Evolutionary conservation across 805 yeast genomes (phyloP).

Genomic region (Hanseniaspora thailandica): DNA sequence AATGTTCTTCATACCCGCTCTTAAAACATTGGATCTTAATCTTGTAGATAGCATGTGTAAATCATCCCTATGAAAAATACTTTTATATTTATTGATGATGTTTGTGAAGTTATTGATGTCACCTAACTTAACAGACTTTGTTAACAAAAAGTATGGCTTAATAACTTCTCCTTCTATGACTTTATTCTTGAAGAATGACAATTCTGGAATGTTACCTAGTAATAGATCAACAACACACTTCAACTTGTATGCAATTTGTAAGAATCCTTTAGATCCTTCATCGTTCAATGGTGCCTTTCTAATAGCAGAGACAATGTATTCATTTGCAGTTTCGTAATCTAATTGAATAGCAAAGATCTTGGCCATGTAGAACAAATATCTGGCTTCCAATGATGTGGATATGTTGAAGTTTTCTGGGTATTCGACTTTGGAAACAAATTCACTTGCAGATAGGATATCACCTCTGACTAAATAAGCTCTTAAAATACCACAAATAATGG

Average conservation of each 20-base stretch:
- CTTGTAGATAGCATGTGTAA: slow-evolving; percentile 76
- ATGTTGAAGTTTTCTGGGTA: slow-evolving; percentile 63
- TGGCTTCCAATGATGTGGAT: slow-evolving; percentile 76
- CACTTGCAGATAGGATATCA: slow-evolving; percentile 77
- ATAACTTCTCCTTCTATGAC: slow-evolving; percentile 44
- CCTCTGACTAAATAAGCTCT: slow-evolving; percentile 68
- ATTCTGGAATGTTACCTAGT: slow-evolving; percentile 93
- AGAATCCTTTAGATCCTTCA: slow-evolving; percentile 67
- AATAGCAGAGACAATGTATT: slow-evolving; percentile 83
- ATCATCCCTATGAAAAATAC: slow-evolving; percentile 57
- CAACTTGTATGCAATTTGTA: slow-evolving; percentile 81
- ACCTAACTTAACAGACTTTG: slow-evolving; percentile 86
- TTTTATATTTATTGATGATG: slow-evolving; percentile 52
- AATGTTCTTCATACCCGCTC: slow-evolving; percentile 90
- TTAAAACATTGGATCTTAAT: slow-evolving; percentile 90
- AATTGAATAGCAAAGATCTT: slow-evolving; percentile 82
- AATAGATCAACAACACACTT: slow-evolving; percentile 79
- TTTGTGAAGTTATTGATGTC: slow-evolving; percentile 72
- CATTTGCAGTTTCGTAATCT: slow-evolving; percentile 82
- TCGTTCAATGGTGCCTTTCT: slow-evolving; percentile 88
- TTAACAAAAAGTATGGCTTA: slow-evolving; percentile 72
- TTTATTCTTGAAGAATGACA: slow-evolving; percentile 62
- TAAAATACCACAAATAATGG: slow-evolving; percentile 70
- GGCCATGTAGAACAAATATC: slow-evolving; percentile 87
- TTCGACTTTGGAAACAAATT: slow-evolving; percentile 75